A percentile compares a stretch with the other conserved stretches of the same genome.
These are phyloP conservation scores for Beauveria asiatica DNA, from an alignment of 2,329 filamentous ascomycete genomes.

Conservation along the genomic window DNA sequence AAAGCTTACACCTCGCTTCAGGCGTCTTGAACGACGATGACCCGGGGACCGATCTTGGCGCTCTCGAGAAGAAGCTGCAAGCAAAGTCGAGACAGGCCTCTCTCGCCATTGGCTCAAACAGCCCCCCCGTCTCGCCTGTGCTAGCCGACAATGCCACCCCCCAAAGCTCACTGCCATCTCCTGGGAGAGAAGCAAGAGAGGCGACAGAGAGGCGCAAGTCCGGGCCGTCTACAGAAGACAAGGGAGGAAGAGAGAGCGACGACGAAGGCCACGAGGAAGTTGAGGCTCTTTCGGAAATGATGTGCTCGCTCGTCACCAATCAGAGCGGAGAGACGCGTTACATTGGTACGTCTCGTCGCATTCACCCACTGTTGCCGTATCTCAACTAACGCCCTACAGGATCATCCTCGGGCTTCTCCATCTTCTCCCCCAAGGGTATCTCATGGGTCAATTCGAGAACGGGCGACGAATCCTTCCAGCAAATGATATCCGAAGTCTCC, in stretches of 20 bases:
- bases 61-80: constrained; percentile 67
- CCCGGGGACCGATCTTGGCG: constrained; percentile 77
- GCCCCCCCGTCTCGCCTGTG: constrained; percentile 42
- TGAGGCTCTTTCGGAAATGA: constrained; percentile 89
- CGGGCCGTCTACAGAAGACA: constrained; percentile 15
- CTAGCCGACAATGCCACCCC: constrained; percentile 38
- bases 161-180: constrained; percentile 47
- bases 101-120: constrained; percentile 32
- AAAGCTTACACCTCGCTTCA: constrained; percentile 18
- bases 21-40: constrained; percentile 80
- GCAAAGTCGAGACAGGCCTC: constrained; percentile 49
- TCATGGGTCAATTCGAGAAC: constrained; percentile 98
- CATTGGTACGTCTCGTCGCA: constrained; percentile 55
- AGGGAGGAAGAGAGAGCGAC: constrained; percentile 17
- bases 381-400: constrained; percentile 41
- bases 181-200: constrained; percentile 26
- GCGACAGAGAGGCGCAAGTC: constrained; percentile 23
- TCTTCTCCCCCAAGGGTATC: constrained; percentile 96
- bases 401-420: constrained; percentile 95
- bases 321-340: constrained; percentile 91
- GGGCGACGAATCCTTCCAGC: constrained; percentile 87
- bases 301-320: constrained; percentile 96
- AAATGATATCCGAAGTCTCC: constrained; percentile 87
- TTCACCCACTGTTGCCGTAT: not conserved
- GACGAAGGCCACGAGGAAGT: constrained; percentile 46